Conservation (phyloP, 208 protist species). For the Angomonas deanei region DNA sequence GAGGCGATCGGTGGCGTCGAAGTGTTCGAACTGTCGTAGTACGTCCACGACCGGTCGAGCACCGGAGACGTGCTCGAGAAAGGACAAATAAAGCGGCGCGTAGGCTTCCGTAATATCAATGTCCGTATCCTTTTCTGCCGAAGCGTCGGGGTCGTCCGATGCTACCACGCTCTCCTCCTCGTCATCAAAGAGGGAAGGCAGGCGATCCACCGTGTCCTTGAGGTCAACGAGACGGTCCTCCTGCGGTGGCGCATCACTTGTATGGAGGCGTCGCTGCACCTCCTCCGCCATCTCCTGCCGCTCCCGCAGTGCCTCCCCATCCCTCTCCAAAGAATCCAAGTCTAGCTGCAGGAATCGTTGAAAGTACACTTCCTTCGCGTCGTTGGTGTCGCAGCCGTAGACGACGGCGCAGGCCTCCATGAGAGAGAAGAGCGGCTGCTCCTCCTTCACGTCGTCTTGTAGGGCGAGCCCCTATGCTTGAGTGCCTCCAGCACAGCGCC, state of each 20-base stretch:
- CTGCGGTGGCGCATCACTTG: background rate
- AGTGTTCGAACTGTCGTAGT: constrained; percentile 40
- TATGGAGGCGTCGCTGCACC: constrained; percentile 12
- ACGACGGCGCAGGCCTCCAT: constrained; percentile 86
- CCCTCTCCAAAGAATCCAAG: constrained; percentile 55
- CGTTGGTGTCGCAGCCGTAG: constrained; percentile 64
- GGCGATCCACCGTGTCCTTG: background rate
- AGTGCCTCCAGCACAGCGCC: constrained; percentile 4
- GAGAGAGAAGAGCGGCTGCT: constrained; percentile 71
- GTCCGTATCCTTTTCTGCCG: background rate
- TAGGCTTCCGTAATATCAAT: constrained; percentile 43
- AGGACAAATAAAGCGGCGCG: constrained; percentile 55
- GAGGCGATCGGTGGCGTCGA: constrained; percentile 32
- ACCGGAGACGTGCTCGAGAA: constrained; percentile 52
- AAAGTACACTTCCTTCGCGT: constrained; percentile 63
- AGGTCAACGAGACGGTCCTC: background rate
- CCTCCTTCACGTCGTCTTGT: constrained; percentile 18
- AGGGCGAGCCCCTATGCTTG: background rate
- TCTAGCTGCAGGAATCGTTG: constrained; percentile 59
- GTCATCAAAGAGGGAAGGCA: constrained; percentile 7
- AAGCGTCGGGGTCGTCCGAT: background rate
- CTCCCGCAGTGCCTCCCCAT: constrained; percentile 36
- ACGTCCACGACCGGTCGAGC: constrained; percentile 55
- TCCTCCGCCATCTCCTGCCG: constrained; percentile 27
- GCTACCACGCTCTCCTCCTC: background rate